Conservation (phyloP, 2,329 filamentous ascomycete species). For the Trichoderma afroharzianum region DNA sequence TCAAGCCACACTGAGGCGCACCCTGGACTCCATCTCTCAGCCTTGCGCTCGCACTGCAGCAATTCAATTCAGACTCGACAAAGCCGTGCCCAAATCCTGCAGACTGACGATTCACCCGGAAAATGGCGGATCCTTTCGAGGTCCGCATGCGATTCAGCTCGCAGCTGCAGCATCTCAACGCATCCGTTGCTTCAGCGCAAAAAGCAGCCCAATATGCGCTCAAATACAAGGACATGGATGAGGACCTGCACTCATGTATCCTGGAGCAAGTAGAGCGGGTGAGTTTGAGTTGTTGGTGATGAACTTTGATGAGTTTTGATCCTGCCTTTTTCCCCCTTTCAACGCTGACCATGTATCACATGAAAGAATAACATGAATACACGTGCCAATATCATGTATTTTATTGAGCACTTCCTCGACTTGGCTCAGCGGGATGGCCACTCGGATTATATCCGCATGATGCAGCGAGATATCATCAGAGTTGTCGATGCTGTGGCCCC, state of each 20-base stretch:
- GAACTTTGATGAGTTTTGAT: neutral
- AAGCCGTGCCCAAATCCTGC: neutral
- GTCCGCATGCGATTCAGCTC: conserved; percentile 95
- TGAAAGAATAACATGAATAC: conserved; percentile 88
- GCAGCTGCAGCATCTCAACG: conserved; percentile 86
- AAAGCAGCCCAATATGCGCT: conserved; percentile 95
- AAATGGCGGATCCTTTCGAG: conserved; percentile 83
- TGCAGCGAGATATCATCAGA: conserved; percentile 86
- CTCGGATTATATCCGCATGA: conserved; percentile 83
- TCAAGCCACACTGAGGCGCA: conserved; percentile 9
- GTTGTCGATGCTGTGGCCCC: conserved; percentile 92
- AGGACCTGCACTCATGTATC: conserved; percentile 96
- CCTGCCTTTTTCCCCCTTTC: neutral
- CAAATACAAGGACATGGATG: conserved; percentile 90
- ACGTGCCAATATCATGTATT: conserved; percentile 98
- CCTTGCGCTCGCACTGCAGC: conserved; percentile 1
- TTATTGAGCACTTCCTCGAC: conserved; percentile 92
- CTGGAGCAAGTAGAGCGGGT: conserved; percentile 89
- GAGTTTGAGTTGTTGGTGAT: neutral
- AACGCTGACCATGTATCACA: neutral
- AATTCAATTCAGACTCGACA: conserved; percentile 7
- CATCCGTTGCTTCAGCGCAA: conserved; percentile 80
- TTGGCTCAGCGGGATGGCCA: conserved; percentile 73
- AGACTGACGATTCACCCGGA: neutral
- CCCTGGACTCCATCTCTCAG: neutral